Base-by-base conservation (phyloP, 805 yeast species). In the Torulaspora quercuum region DNA sequence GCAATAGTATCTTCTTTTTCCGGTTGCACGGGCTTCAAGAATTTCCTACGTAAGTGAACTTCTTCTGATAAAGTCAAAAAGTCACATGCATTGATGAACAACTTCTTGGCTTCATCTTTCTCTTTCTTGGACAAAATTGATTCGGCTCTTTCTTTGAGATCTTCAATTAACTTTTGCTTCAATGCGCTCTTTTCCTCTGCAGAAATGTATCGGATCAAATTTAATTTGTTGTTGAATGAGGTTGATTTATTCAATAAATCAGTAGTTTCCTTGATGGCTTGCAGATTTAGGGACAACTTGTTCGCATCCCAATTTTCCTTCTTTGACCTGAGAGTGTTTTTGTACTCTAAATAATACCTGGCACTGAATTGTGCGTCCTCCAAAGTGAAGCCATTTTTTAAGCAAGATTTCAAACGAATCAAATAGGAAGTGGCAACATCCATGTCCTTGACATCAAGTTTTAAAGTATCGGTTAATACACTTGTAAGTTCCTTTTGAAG, bases 361-460 rank as follows among this genome's bases (percentile, higher is more conserved):
- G 85, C 70, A 42, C 78, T 76, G 28, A 64, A 66, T 48, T 70
- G 70, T 2, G 95, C 80, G 39, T 78, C 87, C 12, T 59, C 63
- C 12, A 69, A 39, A 0, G 69, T 29, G 45, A 73, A 68, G n/a
- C 90, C 94, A 45, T 76, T 77, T 46, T 70, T 70, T 37, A 79
- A 49, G 43, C 69, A 73, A 35, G 74, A 74, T 43, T 73, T 75
- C 33, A 82, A 64, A 27, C 67, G 63, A 4, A 72, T 54, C 28
- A 85, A 63, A 56, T 92, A 77, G 22, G 62, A 55, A 3, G 75
- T 63, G n/a, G 75, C 78, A 15, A 65, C 27, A 0, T 45, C 50
- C 11, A 50, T 22, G 20, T 63, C 67, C 2, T 53, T 48, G 9
- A 67, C 25, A 10, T 49, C 39, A 10, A 49, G 11, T 29, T 55